phyloP scores from a whole-genome alignment of 768 basidiomycete species.

The Tulasnella calospora region DNA sequence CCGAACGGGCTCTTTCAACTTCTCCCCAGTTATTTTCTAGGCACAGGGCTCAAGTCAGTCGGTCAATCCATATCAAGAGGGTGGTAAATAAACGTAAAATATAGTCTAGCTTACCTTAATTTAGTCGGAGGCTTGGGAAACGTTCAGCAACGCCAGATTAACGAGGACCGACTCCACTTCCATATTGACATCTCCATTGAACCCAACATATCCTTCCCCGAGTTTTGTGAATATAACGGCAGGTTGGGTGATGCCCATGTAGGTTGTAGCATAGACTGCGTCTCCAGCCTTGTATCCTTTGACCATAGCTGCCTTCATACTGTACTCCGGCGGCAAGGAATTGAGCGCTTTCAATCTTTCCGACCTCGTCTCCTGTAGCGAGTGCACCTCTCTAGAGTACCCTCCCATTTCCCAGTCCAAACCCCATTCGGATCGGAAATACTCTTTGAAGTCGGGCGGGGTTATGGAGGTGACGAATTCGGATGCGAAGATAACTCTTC shows the following conservation, averaged over 20 bases:
- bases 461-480: neutral
- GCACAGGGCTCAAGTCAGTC: no score
- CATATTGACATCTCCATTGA: conserved; percentile 38
- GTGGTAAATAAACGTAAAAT: no score
- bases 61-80: no score
- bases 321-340: conserved; percentile 32
- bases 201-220: conserved; percentile 41
- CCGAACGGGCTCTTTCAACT: no score
- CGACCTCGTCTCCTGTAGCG: conserved; percentile 33
- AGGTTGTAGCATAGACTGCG: conserved; percentile 23
- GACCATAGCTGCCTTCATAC: conserved; percentile 45
- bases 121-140: neutral
- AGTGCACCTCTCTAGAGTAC: conserved; percentile 43
- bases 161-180: conserved; percentile 36
- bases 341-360: neutral
- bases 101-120: neutral
- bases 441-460: neutral
- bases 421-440: conserved; percentile 34
- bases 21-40: no score
- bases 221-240: conserved; percentile 32
- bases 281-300: conserved; percentile 35
- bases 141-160: conserved; percentile 38
- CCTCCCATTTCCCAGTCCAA: conserved; percentile 41
- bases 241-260: neutral
- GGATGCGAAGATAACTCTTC: neutral